These are phyloP conservation scores for Amauroascus niger DNA, from an alignment of 2,329 filamentous ascomycete species.

Conservation along the genomic window DNA sequence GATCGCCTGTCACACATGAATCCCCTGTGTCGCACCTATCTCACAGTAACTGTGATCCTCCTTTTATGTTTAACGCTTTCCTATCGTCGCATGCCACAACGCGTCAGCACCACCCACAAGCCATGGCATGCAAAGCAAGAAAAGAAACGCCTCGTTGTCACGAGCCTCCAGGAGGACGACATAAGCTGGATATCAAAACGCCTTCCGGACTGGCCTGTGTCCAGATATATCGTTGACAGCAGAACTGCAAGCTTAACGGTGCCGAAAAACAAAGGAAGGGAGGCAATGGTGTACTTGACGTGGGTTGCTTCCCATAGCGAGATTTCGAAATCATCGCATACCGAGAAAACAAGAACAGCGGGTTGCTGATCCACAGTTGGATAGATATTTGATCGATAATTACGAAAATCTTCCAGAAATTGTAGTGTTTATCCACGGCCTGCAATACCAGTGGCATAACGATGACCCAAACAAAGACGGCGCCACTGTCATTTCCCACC, in stretches of 20 bases:
- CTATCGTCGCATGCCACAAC: neutral
- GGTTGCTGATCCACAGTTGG: neutral
- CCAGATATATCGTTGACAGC: slow-evolving; percentile 38
- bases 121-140: neutral
- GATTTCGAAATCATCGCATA: neutral
- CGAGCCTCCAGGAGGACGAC: slow-evolving; percentile 36
- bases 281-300: slow-evolving; percentile 46
- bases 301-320: neutral
- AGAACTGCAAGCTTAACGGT: slow-evolving; percentile 16
- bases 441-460: slow-evolving; percentile 43
- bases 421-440: slow-evolving; percentile 40
- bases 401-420: slow-evolving; percentile 41
- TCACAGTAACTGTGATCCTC: neutral
- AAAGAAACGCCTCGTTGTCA: slow-evolving; percentile 32
- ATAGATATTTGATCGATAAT: slow-evolving; percentile 41
- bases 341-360: neutral
- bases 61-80: neutral
- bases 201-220: slow-evolving; percentile 37
- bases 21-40: neutral
- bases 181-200: slow-evolving; percentile 39
- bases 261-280: slow-evolving; percentile 41
- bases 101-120: neutral
- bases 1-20: neutral
- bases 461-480: slow-evolving; percentile 43
- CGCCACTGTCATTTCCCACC: slow-evolving; percentile 37